phyloP scores from a whole-genome alignment of 2,329 filamentous ascomycete genomes.

The Colletotrichum sp. region DNA sequence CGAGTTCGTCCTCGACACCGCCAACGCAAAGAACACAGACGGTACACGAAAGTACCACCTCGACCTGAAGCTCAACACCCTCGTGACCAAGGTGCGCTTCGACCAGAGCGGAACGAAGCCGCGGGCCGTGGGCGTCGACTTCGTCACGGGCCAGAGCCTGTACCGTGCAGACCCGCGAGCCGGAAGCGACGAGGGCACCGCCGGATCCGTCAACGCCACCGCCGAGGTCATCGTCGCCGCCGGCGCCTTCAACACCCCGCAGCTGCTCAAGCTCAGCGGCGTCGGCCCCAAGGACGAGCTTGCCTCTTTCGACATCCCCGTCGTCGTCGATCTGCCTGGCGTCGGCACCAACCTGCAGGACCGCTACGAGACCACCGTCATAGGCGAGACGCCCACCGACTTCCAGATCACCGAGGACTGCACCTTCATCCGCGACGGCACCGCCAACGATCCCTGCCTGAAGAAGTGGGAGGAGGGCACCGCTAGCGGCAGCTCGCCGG shows the following conservation, averaged over 20 bases:
- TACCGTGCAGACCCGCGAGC: constrained; percentile 49
- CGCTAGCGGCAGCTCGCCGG: constrained; percentile 19
- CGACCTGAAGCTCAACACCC: constrained; percentile 36
- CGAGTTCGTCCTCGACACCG: constrained; percentile 54
- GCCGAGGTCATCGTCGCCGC: constrained; percentile 53
- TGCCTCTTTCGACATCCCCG: constrained; percentile 47
- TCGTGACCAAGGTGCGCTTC: constrained; percentile 46
- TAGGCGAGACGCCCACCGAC: constrained; percentile 26
- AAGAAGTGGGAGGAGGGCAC: constrained; percentile 31
- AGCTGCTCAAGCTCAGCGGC: constrained; percentile 51
- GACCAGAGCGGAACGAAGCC: constrained; percentile 36
- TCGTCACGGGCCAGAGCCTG: constrained; percentile 41
- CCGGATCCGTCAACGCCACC: constrained; percentile 33
- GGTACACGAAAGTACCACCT: constrained; percentile 48
- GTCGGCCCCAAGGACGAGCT: constrained; percentile 47
- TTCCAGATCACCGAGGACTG: constrained; percentile 31
- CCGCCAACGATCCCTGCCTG: constrained; percentile 37
- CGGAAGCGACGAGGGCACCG: constrained; percentile 24
- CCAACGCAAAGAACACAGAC: constrained; percentile 49
- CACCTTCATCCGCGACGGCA: constrained; percentile 28
- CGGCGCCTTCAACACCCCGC: constrained; percentile 51
- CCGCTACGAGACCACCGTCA: constrained; percentile 29
- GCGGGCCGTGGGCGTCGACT: constrained; percentile 47
- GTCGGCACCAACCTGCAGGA: constrained; percentile 60
- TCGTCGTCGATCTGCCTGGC: constrained; percentile 62